These are phyloP conservation scores for Ascodesmis nigricans DNA, from an alignment of 495 filamentous ascomycete genomes.

Conservation along the genomic window DNA sequence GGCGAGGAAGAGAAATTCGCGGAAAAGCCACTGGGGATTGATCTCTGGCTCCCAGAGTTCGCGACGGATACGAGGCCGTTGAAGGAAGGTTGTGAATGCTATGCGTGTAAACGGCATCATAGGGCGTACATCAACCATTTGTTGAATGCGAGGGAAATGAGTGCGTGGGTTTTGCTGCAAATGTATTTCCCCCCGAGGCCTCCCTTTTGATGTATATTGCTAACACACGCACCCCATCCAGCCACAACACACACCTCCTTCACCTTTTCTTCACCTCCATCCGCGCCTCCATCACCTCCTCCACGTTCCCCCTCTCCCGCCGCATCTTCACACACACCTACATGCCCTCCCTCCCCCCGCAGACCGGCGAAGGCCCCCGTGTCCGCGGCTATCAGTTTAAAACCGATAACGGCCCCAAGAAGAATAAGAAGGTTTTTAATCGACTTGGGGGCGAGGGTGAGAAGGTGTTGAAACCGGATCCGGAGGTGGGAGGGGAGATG, in stretches of 20 bases:
- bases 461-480: too few relatives aligned
- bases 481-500: constrained; percentile 21
- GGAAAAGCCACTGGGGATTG: constrained; percentile 38
- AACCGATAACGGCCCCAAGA: constrained; percentile 40
- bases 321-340: constrained; percentile 38
- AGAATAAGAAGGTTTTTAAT: constrained; percentile 41
- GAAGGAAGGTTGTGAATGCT: constrained; percentile 43
- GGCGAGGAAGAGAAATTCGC: neutral
- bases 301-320: constrained; percentile 39
- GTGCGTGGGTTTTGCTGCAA: constrained; percentile 80
- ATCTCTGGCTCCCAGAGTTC: constrained; percentile 46
- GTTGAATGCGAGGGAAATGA: constrained; percentile 76
- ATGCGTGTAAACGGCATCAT: constrained; percentile 67
- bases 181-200: constrained; percentile 22
- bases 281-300: constrained; percentile 35
- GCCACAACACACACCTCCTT: constrained; percentile 57
- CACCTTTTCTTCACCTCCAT: constrained; percentile 50
- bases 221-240: neutral
- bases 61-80: constrained; percentile 38
- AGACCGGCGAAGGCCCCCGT: constrained; percentile 55
- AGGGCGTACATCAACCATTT: constrained; percentile 73
- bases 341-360: constrained; percentile 42
- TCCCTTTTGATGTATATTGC: neutral
- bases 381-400: constrained; percentile 72
- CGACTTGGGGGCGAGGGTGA: constrained; percentile 13